These are phyloP conservation scores for Sporisorium iseilematis-ciliati DNA, from an alignment of 1,284 basidiomycete species.

Conservation along the genomic window DNA sequence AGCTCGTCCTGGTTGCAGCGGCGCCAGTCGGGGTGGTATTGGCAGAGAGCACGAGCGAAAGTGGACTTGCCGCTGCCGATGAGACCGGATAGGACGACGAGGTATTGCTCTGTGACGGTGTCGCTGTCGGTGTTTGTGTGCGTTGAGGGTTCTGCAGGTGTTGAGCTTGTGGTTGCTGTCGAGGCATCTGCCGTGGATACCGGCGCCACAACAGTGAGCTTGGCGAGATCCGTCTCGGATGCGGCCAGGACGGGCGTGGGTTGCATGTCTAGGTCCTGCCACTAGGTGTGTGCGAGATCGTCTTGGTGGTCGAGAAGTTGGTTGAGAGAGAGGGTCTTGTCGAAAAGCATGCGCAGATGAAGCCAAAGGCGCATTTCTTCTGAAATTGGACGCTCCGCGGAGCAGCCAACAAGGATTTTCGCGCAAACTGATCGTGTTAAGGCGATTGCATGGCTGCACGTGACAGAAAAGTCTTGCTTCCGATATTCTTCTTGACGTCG, in stretches of 20 bases:
- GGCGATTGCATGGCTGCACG: not conserved
- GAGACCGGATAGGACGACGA: slow-evolving; percentile 42
- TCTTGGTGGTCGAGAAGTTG: not conserved
- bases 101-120: slow-evolving; percentile 22
- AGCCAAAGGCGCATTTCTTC: slow-evolving; percentile 8
- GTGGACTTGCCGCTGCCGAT: slow-evolving; percentile 54
- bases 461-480: slow-evolving; percentile 26
- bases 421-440: not conserved
- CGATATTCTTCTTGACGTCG: slow-evolving; percentile 6
- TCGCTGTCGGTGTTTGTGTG: not conserved
- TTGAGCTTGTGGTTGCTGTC: not conserved
- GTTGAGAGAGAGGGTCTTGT: not conserved
- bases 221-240: not conserved
- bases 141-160: not conserved
- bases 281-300: not conserved
- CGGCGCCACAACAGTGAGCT: not conserved
- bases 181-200: not conserved
- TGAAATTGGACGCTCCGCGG: slow-evolving; percentile 7
- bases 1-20: slow-evolving; percentile 53
- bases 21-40: slow-evolving; percentile 38
- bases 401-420: not conserved
- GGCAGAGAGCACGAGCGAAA: slow-evolving; percentile 38
- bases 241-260: slow-evolving; percentile 27
- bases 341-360: not conserved
- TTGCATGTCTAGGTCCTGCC: slow-evolving; percentile 14